phyloP scores from a whole-genome alignment of 805 yeast genomes.

The Candida alai region DNA sequence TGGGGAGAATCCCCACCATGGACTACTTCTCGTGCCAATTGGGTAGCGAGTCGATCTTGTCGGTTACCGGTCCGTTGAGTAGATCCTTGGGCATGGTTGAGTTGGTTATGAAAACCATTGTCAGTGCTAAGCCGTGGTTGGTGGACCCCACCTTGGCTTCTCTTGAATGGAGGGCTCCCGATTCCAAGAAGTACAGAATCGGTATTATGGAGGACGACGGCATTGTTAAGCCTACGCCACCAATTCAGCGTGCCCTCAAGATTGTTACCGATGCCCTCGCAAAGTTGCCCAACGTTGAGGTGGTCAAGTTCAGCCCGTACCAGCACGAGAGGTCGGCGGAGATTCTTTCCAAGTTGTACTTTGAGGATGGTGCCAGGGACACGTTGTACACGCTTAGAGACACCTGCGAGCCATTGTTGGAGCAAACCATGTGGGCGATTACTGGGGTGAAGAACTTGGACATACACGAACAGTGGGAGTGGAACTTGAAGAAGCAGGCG shows the following conservation, averaged over 20 bases:
- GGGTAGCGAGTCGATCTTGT: constrained; percentile 16
- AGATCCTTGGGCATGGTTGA: constrained; percentile 34
- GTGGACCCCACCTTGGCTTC: constrained; percentile 43
- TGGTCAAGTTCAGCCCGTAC: too few species aligned
- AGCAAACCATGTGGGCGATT: too few species aligned
- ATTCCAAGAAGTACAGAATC: constrained; percentile 8
- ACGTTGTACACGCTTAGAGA: too few species aligned
- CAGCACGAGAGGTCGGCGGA: too few species aligned
- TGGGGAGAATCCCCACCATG: constrained; percentile 17
- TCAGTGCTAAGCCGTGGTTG: constrained; percentile 51
- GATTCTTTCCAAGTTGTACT: too few species aligned
- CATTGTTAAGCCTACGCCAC: constrained; percentile 18
- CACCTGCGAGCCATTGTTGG: too few species aligned
- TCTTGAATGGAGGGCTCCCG: constrained; percentile 46
- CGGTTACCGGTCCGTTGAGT: constrained; percentile 37
- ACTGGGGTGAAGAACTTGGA: too few species aligned
- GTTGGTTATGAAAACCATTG: constrained; percentile 44
- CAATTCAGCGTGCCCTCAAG: constrained; percentile 13
- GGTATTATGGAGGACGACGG: constrained; percentile 13
- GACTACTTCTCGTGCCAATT: constrained; percentile 20
- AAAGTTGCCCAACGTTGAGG: constrained; percentile 2
- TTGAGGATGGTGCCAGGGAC: too few species aligned
- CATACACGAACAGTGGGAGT: too few species aligned
- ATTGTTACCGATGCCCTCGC: constrained; percentile 4
- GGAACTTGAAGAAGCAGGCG: too few species aligned